These are phyloP conservation scores for Fusarium temperatum DNA, from an alignment of 2,329 filamentous ascomycete genomes.

Conservation along the genomic window DNA sequence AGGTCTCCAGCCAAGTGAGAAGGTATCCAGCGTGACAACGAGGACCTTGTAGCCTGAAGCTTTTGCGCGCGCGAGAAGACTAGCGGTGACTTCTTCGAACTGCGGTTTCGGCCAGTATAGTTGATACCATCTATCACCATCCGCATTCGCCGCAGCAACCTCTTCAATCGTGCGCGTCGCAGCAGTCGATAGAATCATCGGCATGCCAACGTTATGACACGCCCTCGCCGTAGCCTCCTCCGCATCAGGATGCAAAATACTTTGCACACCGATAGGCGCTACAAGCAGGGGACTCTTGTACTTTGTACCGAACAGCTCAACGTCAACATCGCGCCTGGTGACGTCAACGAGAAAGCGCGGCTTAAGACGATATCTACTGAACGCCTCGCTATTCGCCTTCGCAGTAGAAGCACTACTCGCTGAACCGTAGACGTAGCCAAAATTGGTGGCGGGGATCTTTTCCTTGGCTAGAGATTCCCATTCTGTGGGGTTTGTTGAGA, in stretches of 20 bases:
- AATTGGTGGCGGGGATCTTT: slow-evolving; percentile 44
- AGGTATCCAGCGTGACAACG: slow-evolving; percentile 79
- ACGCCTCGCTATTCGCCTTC: slow-evolving; percentile 67
- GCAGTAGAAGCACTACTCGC: slow-evolving; percentile 70
- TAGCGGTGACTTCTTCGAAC: slow-evolving; percentile 71
- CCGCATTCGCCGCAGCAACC: slow-evolving; percentile 65
- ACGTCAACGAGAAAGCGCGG: slow-evolving; percentile 60
- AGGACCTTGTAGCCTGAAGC: slow-evolving; percentile 70
- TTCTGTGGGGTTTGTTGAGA: slow-evolving; percentile 34
- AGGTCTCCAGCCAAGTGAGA: slow-evolving; percentile 73
- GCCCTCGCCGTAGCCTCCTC: slow-evolving; percentile 72
- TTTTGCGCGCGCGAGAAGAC: slow-evolving; percentile 69
- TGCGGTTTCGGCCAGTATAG: slow-evolving; percentile 72
- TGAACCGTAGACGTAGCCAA: slow-evolving; percentile 70
- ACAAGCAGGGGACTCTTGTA: slow-evolving; percentile 62
- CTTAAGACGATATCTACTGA: slow-evolving; percentile 61
- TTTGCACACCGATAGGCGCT: slow-evolving; percentile 75
- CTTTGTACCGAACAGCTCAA: slow-evolving; percentile 61
- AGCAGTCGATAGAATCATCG: slow-evolving; percentile 74
- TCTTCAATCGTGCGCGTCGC: slow-evolving; percentile 71
- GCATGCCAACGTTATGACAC: slow-evolving; percentile 67
- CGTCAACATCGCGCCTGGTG: slow-evolving; percentile 56
- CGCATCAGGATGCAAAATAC: slow-evolving; percentile 71
- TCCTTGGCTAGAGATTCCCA: slow-evolving; percentile 34
- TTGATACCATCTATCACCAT: slow-evolving; percentile 74